Evolutionary conservation across 257 asterid genomes (phyloP).

Genomic region (Rubia yunnanensis): DNA sequence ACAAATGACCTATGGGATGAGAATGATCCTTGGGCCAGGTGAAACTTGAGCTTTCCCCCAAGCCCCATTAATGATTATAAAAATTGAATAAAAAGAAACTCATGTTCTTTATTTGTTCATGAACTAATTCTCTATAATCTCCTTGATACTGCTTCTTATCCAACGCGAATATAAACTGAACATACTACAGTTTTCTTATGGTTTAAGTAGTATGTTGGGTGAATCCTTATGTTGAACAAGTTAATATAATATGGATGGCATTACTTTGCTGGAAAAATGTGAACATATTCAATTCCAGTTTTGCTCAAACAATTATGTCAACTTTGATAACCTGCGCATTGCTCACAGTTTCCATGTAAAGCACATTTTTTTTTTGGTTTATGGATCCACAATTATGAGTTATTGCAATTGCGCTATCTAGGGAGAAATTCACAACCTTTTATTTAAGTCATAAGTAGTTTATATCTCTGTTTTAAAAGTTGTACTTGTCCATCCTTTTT

Average conservation of each 20-base stretch:
- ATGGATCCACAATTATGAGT: neutral
- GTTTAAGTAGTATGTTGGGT: neutral
- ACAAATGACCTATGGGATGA: conserved; percentile 97
- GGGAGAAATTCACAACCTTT: neutral
- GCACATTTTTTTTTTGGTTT: too few species aligned
- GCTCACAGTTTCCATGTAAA: too few species aligned
- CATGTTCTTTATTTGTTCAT: neutral
- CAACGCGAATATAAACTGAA: neutral
- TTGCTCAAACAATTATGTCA: neutral
- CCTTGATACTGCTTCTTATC: neutral
- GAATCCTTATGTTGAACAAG: neutral
- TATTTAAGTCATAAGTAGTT: neutral
- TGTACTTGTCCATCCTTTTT: neutral
- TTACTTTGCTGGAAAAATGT: neutral
- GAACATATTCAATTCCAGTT: neutral
- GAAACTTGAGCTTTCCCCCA: conserved; percentile 14
- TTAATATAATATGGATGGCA: neutral
- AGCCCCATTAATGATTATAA: neutral
- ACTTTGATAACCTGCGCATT: neutral
- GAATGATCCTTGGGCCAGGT: conserved; percentile 99
- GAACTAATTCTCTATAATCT: neutral
- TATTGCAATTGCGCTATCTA: neutral
- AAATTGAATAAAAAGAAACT: neutral
- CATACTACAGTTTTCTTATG: neutral
- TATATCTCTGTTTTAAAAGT: too few species aligned